These are phyloP conservation scores for Acarospora socialis DNA, from an alignment of 2,329 filamentous ascomycete genomes.

Conservation along the genomic window DNA sequence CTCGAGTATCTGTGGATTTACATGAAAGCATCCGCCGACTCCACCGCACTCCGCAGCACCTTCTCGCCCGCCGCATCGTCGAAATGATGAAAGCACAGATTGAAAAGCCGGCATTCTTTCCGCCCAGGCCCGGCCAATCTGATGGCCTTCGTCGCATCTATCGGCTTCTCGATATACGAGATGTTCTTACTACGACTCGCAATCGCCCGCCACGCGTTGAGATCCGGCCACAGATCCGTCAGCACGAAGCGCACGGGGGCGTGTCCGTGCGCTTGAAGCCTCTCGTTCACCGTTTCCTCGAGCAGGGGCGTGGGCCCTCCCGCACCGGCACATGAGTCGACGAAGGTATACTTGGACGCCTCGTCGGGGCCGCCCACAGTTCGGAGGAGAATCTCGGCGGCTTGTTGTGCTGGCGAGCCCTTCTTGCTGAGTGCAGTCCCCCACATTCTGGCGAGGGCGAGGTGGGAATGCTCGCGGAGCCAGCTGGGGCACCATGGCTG, in stretches of 20 bases:
- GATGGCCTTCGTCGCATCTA: slow-evolving; percentile 1
- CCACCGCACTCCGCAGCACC: slow-evolving; percentile 4
- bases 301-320: slow-evolving; percentile 1
- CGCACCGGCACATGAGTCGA: neutral
- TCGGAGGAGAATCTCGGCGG: neutral
- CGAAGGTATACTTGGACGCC: too few species aligned
- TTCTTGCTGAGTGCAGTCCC: neutral
- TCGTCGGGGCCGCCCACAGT: neutral
- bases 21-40: slow-evolving; percentile 45
- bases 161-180: neutral
- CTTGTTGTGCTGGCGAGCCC: neutral
- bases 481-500: slow-evolving; percentile 1
- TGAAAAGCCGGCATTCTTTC: neutral
- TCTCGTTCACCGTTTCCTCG: neutral
- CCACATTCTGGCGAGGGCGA: neutral
- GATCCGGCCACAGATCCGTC: slow-evolving; percentile 1
- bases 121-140: neutral
- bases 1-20: too few species aligned
- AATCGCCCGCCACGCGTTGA: neutral
- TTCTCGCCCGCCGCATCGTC: slow-evolving; percentile 21
- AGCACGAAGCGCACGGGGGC: neutral
- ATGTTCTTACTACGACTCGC: neutral
- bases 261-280: neutral
- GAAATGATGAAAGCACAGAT: slow-evolving; percentile 3
- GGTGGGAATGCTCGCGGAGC: slow-evolving; percentile 1